phyloP scores from a whole-genome alignment of 2,329 filamentous ascomycete species.

The Hypoxylon rubiginosum region DNA sequence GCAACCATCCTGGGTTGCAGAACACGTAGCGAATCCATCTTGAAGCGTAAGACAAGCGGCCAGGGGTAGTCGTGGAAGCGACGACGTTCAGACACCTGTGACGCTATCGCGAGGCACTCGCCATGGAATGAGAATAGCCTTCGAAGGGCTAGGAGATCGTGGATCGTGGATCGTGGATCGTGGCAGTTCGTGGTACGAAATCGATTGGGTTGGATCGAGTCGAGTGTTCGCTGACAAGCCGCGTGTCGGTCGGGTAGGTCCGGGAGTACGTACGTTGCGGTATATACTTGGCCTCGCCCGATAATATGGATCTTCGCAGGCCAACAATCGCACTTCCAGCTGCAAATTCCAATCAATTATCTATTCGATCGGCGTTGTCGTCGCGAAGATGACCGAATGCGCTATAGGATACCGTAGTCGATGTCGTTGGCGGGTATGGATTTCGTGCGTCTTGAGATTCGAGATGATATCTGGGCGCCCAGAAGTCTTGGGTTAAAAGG shows the following conservation, averaged over 20 bases:
- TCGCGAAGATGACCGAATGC: slow-evolving; percentile 1
- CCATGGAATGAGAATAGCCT: slow-evolving; percentile 52
- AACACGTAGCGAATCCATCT: slow-evolving; percentile 45
- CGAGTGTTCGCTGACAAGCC: not conserved
- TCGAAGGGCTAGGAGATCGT: slow-evolving; percentile 32
- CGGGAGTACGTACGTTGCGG: slow-evolving; percentile 14
- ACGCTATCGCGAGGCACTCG: slow-evolving; percentile 50
- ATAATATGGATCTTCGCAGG: slow-evolving; percentile 17
- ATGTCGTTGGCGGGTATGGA: slow-evolving; percentile 30
- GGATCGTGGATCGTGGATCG: slow-evolving; percentile 10
- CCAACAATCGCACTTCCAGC: slow-evolving; percentile 12
- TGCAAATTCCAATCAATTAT: slow-evolving; percentile 11
- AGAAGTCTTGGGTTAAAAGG: slow-evolving; percentile 52
- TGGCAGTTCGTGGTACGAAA: slow-evolving; percentile 34
- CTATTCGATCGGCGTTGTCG: not conserved
- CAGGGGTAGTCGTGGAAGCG: slow-evolving; percentile 45
- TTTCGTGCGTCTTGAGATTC: slow-evolving; percentile 44
- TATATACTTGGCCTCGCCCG: slow-evolving; percentile 19
- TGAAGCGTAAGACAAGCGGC: slow-evolving; percentile 43
- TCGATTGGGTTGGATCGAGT: not conserved
- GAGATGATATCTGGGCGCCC: slow-evolving; percentile 57
- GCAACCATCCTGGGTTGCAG: slow-evolving; percentile 48
- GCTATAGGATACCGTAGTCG: slow-evolving; percentile 5
- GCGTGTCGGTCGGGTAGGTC: slow-evolving; percentile 14
- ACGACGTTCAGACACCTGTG: slow-evolving; percentile 44